phyloP scores from a whole-genome alignment of 2,329 filamentous ascomycete species.

The Claviceps maximensis region DNA sequence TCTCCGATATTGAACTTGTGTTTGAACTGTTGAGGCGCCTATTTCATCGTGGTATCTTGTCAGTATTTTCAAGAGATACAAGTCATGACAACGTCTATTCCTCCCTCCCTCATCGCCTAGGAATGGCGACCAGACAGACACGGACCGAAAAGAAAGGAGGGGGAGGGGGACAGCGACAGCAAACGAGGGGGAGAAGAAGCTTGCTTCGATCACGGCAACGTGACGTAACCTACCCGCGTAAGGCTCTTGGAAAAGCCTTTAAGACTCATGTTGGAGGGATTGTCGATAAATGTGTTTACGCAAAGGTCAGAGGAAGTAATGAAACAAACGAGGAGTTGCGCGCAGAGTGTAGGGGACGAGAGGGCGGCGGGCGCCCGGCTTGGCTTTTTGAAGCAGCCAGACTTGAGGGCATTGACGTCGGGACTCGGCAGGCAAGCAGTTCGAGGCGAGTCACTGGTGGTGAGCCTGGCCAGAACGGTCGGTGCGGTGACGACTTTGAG shows the following conservation, averaged over 20 bases:
- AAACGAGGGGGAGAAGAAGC: constrained; percentile 21
- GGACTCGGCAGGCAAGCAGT: background rate
- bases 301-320: background rate
- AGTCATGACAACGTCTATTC: background rate
- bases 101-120: no score
- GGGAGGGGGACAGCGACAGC: background rate
- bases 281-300: background rate
- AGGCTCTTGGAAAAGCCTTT: constrained; percentile 90
- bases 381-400: constrained; percentile 2
- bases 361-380: background rate
- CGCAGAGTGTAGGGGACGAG: background rate
- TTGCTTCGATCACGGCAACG: no score
- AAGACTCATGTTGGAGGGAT: constrained; percentile 63
- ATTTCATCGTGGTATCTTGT: background rate
- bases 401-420: constrained; percentile 6
- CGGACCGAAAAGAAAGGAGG: background rate
- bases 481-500: constrained; percentile 5
- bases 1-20: constrained; percentile 91
- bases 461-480: no score
- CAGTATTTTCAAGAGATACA: background rate
- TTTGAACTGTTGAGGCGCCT: constrained; percentile 87
- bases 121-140: background rate
- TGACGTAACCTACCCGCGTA: constrained; percentile 50
- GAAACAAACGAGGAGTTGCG: background rate
- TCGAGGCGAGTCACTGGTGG: background rate